phyloP scores from a whole-genome alignment of 2,329 filamentous ascomycete species.

The Acrocalymma vagum region DNA sequence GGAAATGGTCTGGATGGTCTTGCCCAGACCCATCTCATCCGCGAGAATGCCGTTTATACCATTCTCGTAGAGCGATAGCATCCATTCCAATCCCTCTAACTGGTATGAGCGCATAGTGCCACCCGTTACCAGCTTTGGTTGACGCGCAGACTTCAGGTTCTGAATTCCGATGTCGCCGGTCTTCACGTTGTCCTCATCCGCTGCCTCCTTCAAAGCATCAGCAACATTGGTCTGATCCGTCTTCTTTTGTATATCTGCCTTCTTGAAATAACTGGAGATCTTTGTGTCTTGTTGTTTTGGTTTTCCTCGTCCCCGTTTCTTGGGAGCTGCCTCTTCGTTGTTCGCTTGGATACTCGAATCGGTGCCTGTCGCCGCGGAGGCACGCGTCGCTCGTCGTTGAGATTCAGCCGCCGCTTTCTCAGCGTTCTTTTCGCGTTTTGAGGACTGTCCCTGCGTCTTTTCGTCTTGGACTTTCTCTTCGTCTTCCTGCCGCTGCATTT shows the following conservation, averaged over 20 bases:
- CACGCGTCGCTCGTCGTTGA: constrained; percentile 57
- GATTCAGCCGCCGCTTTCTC: constrained; percentile 56
- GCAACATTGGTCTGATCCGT: constrained; percentile 62
- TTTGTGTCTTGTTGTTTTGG: constrained; percentile 52
- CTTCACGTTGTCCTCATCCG: constrained; percentile 65
- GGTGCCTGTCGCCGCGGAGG: constrained; percentile 28
- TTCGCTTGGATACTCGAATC: constrained; percentile 22
- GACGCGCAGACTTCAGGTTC: constrained; percentile 80
- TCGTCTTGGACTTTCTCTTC: constrained; percentile 55
- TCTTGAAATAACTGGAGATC: constrained; percentile 69
- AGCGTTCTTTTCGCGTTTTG: constrained; percentile 56
- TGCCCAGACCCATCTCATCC: constrained; percentile 93
- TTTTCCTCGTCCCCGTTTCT: constrained; percentile 44
- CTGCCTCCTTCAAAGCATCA: constrained; percentile 66
- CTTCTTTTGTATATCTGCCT: constrained; percentile 63
- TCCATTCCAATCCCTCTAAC: constrained; percentile 92
- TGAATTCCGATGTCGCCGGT: constrained; percentile 69
- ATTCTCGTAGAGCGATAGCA: constrained; percentile 83
- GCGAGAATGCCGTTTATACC: constrained; percentile 91
- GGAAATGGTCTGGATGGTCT: constrained; percentile 91
- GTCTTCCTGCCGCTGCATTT: constrained; percentile 62
- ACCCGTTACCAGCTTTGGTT: constrained; percentile 84
- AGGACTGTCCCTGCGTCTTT: constrained; percentile 53
- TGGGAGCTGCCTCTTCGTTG: constrained; percentile 24
- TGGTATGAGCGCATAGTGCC: constrained; percentile 96